Conservation (phyloP, 345 rosid genomes). For the Cardamine occulta region DNA sequence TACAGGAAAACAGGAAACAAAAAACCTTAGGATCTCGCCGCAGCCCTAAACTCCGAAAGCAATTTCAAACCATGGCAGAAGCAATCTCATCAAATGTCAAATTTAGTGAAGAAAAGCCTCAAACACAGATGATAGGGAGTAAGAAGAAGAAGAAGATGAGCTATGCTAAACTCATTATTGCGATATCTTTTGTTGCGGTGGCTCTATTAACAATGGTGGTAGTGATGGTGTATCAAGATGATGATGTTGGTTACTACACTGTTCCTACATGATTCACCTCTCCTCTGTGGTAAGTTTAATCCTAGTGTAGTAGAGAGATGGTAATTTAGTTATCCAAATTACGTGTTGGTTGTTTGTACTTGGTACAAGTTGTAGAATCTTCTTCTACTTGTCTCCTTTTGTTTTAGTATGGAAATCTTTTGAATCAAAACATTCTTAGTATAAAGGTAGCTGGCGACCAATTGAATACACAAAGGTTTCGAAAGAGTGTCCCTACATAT, state of each 20-base stretch:
- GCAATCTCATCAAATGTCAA: conserved; percentile 54
- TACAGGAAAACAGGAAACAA: not conserved
- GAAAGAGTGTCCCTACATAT: no score
- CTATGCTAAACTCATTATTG: conserved; percentile 45
- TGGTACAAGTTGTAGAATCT: conserved; percentile 15
- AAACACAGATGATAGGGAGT: conserved; percentile 26
- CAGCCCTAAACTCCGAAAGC: conserved; percentile 44
- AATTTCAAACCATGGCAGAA: conserved; percentile 48
- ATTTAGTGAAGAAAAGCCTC: conserved; percentile 30
- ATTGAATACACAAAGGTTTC: no score
- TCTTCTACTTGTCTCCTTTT: conserved; percentile 24
- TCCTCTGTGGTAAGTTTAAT: conserved; percentile 11
- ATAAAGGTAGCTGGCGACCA: not conserved
- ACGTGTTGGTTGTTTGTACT: conserved; percentile 34
- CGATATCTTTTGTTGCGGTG: conserved; percentile 47
- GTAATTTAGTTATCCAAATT: conserved; percentile 26
- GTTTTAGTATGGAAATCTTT: conserved; percentile 17
- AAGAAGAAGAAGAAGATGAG: conserved; percentile 40
- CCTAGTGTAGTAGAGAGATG: conserved; percentile 11
- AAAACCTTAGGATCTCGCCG: conserved; percentile 36
- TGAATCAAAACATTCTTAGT: not conserved
- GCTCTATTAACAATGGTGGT: conserved; percentile 46
- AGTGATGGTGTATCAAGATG: conserved; percentile 44
- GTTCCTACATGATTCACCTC: conserved; percentile 56
- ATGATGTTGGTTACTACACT: conserved; percentile 47